These are phyloP conservation scores for Lecanicillium sp. DNA, from an alignment of 2,329 filamentous ascomycete species.

Conservation along the genomic window DNA sequence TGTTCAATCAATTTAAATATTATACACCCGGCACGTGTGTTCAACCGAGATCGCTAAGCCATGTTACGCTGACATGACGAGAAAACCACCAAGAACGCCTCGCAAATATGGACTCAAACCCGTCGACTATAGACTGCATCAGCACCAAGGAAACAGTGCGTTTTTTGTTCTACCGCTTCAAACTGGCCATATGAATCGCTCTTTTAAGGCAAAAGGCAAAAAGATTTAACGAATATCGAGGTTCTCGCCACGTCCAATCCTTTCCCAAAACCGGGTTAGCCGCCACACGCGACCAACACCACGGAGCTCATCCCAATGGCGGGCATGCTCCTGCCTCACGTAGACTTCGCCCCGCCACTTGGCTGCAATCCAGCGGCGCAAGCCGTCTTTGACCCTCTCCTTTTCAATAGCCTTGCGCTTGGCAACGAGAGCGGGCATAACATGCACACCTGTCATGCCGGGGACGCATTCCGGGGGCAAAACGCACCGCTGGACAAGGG, in stretches of 20 bases:
- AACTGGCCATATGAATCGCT: no score
- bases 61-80: no score
- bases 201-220: no score
- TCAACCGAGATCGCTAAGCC: no score
- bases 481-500: conserved; percentile 55
- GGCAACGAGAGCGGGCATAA: conserved; percentile 56
- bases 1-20: no score
- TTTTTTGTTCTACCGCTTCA: no score
- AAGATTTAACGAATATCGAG: conserved; percentile 3
- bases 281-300: conserved; percentile 52
- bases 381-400: conserved; percentile 57
- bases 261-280: conserved; percentile 59
- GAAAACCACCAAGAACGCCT: no score
- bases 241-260: conserved; percentile 36
- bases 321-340: conserved; percentile 38
- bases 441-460: conserved; percentile 27
- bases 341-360: conserved; percentile 46
- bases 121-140: no score
- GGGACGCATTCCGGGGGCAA: conserved; percentile 56
- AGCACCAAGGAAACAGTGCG: no score
- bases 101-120: no score
- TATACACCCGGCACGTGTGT: no score
- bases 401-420: conserved; percentile 54
- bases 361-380: conserved; percentile 56
- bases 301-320: conserved; percentile 38